A percentile compares a stretch with the other conserved stretches of the same genome.
phyloP scores from a whole-genome alignment of 257 asterid genomes.

The Penstemon newberryi region DNA sequence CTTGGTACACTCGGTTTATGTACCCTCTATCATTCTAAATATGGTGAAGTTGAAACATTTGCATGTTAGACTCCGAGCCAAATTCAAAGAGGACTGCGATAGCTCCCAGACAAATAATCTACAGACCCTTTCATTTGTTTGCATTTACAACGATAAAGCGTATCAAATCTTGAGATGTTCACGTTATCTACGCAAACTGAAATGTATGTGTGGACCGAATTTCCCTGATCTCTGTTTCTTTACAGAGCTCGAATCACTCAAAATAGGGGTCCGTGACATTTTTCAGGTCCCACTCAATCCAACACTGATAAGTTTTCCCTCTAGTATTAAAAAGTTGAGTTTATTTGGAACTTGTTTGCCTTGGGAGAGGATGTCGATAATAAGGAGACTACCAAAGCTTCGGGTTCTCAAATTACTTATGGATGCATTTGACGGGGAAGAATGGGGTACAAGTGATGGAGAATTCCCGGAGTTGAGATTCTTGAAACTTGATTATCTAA shows the following conservation, averaged over 20 bases:
- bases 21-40: not conserved
- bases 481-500: slow-evolving; percentile 19
- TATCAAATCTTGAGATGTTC: slow-evolving; percentile 14
- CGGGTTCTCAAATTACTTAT: slow-evolving; percentile 20
- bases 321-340: slow-evolving; percentile 6
- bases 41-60: slow-evolving; percentile 26
- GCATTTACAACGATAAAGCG: not conserved
- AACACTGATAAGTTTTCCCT: not conserved
- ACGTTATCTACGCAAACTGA: slow-evolving; percentile 18
- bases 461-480: slow-evolving; percentile 28
- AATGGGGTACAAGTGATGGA: slow-evolving; percentile 27
- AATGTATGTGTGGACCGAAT: not conserved
- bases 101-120: slow-evolving; percentile 2
- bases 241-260: slow-evolving; percentile 8
- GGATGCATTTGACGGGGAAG: not conserved
- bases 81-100: not conserved
- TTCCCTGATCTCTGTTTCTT: slow-evolving; percentile 18
- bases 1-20: not conserved
- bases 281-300: not conserved
- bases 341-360: slow-evolving; percentile 4
- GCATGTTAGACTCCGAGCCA: not conserved
- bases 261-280: not conserved
- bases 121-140: slow-evolving; percentile 4
- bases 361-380: slow-evolving; percentile 5
- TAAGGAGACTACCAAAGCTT: slow-evolving; percentile 24